phyloP scores from a whole-genome alignment of 345 rosid genomes.

The Salix udensis region DNA sequence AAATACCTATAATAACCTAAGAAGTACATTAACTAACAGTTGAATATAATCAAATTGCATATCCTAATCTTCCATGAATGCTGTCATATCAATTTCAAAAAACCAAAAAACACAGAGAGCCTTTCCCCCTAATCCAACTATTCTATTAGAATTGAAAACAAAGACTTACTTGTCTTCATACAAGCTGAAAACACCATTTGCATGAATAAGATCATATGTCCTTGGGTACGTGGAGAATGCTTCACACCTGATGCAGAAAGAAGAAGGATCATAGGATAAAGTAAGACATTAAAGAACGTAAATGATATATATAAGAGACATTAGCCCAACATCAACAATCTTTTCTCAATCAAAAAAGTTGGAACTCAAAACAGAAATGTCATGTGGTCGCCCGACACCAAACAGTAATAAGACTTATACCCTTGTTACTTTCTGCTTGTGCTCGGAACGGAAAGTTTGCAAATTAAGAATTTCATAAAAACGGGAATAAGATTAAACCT shows the following conservation, averaged over 20 bases:
- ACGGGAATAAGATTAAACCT: neutral
- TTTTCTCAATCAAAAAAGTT: too few species aligned
- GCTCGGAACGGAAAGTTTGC: neutral
- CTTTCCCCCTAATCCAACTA: neutral
- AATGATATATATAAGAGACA: too few species aligned
- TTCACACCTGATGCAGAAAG: slow-evolving; percentile 25
- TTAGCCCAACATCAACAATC: too few species aligned
- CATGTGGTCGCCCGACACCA: too few species aligned
- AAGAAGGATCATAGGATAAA: neutral
- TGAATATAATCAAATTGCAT: neutral
- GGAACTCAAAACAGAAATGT: too few species aligned
- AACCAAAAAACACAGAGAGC: too few species aligned
- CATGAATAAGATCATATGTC: slow-evolving; percentile 35
- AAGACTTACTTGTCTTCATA: slow-evolving; percentile 29
- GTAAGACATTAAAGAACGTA: neutral
- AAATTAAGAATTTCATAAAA: neutral
- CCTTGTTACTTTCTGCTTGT: neutral
- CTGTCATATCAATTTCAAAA: too few species aligned
- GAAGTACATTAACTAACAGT: too few species aligned
- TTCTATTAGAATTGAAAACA: neutral
- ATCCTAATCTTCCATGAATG: neutral
- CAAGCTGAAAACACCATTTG: slow-evolving; percentile 33
- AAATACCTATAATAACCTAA: too few species aligned
- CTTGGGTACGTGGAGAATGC: slow-evolving; percentile 35
- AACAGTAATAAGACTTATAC: too few species aligned